A percentile compares a stretch with the other conserved stretches of the same genome.
phyloP scores from a whole-genome alignment of 2,329 filamentous ascomycete genomes.

The Pseudocercospora cruenta region DNA sequence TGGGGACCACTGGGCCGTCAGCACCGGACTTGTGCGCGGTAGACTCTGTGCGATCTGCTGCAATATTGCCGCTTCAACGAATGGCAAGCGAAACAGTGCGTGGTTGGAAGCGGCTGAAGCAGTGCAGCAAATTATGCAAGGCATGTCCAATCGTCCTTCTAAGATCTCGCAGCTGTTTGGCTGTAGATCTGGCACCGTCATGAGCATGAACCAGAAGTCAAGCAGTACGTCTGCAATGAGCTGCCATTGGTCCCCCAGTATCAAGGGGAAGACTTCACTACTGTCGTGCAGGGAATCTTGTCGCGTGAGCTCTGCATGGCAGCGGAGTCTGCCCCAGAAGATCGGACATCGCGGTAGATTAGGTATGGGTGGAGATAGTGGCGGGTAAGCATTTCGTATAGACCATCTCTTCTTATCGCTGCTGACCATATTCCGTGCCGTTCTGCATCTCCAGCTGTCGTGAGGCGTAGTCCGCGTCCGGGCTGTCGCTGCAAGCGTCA shows the following conservation, averaged over 20 bases:
- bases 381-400: background rate
- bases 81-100: background rate
- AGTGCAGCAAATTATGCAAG: background rate
- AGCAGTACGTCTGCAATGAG: background rate
- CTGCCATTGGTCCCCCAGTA: background rate
- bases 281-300: background rate
- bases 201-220: background rate
- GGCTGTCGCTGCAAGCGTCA: background rate
- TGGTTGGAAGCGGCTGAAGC: background rate
- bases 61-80: background rate
- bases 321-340: background rate
- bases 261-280: background rate
- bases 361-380: background rate
- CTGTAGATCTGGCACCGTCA: background rate
- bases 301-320: conserved; percentile 1
- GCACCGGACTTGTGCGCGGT: too few species aligned
- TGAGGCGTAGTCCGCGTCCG: background rate
- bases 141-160: background rate
- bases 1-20: background rate
- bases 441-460: background rate
- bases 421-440: background rate
- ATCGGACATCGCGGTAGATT: background rate
- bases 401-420: background rate
- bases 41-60: background rate
- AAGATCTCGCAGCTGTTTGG: background rate